Evolutionary conservation across 2,329 filamentous ascomycete genomes (phyloP), one percentile per base, ranked within the genome.

Genomic region (Botrytis paeoniae): DNA sequence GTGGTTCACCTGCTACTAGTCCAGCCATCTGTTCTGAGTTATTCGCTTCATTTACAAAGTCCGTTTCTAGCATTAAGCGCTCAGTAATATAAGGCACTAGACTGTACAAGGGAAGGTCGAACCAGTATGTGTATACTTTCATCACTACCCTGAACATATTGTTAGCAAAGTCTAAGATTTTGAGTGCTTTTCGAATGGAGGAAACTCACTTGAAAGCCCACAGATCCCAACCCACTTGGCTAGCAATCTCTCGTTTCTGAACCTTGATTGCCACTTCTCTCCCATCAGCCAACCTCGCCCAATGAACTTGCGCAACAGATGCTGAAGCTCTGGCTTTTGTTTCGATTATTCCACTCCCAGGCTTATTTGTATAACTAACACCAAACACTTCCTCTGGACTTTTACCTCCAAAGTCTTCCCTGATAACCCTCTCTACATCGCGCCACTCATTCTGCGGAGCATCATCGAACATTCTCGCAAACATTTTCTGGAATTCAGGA

Each of bases 221-320:
- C 70, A 99, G 82, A 85, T 99, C 96, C 94, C 94, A 97, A 7
- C 91, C 90, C 54, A 98, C 93, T 83, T 98, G 96, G 80, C 92
- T 90, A 32, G 89, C 90, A 80, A 99, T 98, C 85, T 98, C 95
- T 69, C 91, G 89, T 85, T 98, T 99, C 85, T 99, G 96, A 7
- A 99, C 91, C 85, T 99, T 99, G 81, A 99, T 89, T 2, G 96
- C 96, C 35, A 98, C 93, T 84, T 98, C 95, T 65, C 94, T 87
- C 0, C 96, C 96, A 83, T 98, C 95, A 4, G 89, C 83, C 73
- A 98, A 82, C 74, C 91, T 86, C 12, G 96, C 96, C 94, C 95
- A 98, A 81, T 98, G 96, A 2, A 99, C 96, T 83, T 98, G 96
- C 1, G 96, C 96, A 14, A 99, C 95, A 81, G 93, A 97, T 3